Evolutionary conservation across 331 rosid species (phyloP).

Genomic region (Acacia concinna): DNA sequence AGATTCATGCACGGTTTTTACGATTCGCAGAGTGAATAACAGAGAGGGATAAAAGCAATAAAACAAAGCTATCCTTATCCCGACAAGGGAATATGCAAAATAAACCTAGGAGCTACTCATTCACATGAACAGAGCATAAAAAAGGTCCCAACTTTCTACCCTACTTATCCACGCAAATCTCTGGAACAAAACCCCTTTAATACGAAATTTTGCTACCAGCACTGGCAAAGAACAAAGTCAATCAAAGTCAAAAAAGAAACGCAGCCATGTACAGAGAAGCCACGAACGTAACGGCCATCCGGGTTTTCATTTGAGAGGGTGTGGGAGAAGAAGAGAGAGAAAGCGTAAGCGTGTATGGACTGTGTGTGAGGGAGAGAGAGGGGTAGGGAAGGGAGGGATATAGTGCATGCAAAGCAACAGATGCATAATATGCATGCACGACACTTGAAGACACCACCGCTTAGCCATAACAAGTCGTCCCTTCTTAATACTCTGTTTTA

Average conservation of each 20-base stretch:
- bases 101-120: constrained; percentile 32
- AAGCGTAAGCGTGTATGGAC: constrained; percentile 32
- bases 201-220: not conserved
- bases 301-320: not conserved
- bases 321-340: constrained; percentile 32
- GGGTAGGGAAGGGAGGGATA: constrained; percentile 29
- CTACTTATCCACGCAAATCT: constrained; percentile 23
- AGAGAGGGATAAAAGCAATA: constrained; percentile 5
- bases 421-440: constrained; percentile 99
- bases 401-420: constrained; percentile 97
- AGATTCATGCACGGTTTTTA: constrained; percentile 35
- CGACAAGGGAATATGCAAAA: constrained; percentile 31
- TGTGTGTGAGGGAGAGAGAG: constrained; percentile 38
- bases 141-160: constrained; percentile 27
- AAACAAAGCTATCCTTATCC: constrained; percentile 26
- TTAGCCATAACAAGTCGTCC: constrained; percentile 49
- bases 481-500: constrained; percentile 20
- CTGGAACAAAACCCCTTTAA: not conserved
- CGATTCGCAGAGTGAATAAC: constrained; percentile 32
- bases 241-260: constrained; percentile 30
- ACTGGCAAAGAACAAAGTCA: constrained; percentile 26
- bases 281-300: constrained; percentile 40
- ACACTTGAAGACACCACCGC: constrained; percentile 74
- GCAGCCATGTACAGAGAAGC: constrained; percentile 28
- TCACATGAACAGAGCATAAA: constrained; percentile 16